Evolutionary conservation across 352 stramenopile genomes (phyloP), one percentile per base, ranked within the genome.

Genomic region (Globisporangium nunn): DNA sequence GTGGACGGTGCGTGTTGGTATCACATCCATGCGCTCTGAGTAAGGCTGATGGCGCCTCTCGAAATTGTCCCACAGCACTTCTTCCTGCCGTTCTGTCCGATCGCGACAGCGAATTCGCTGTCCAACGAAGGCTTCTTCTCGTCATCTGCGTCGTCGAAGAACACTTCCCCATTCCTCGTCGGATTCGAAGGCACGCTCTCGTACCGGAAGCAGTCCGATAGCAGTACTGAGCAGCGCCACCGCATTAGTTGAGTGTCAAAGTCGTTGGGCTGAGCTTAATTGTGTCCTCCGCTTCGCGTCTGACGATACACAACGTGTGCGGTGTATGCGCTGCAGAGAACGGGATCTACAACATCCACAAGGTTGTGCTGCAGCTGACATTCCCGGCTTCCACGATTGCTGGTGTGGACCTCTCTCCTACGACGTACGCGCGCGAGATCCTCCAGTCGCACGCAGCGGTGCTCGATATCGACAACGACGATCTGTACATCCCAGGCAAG

Each of bases 291-390:
- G n/a, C n/a, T 15, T 15, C 8, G 37, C 37, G 17, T 10, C 28
- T 37, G 18, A 15, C n/a, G 28, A 10, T 14, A 11, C 11, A n/a
- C n/a, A n/a, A n/a, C 11, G 10, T 2, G 37, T 43, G 37, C 35
- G 37, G 3, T 10, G 8, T 40, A 40, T 54, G 18, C 6, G 18
- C 11, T 29, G 45, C 54, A 91, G 81, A 72, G 15, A 83, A 85
- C 64, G 86, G 75, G 29, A 63, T 89, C 15, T 89, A 88, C 65
- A 89, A 78, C n/a, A 62, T 75, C 0, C 75, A 85, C 46, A 81
- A 74, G 52, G 75, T 76, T 2, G 68, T 61, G 23, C 56, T 88
- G 12, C 62, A 75, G 39, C 59, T 88, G 6, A 56, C 69, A 50
- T 37, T 60, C 1, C 67, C 63, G 37, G 46, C 41, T 4, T 17